Base-by-base conservation (phyloP, 1,139 yeast species). In the Candida labiduridarum region DNA sequence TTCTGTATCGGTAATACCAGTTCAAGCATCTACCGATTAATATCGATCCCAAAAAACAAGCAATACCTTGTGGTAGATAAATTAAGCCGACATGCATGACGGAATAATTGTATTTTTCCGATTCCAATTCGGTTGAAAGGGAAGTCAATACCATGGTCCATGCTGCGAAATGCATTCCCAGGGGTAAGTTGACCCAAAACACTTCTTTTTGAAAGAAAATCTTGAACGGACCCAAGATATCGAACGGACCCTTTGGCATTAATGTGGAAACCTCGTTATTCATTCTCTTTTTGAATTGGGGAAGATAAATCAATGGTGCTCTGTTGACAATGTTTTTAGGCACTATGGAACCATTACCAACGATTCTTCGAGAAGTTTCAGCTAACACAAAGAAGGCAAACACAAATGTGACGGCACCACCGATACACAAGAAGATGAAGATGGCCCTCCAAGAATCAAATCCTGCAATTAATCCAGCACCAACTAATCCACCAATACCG, bases 91-190 rank as follows among this genome's bases (percentile, higher is more conserved):
- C 74, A 50, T 72, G 67, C 58, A 72, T 58, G 1, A 71, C 69
- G 9, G 65, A 50, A 54, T 71, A 73, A 45, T 67, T 60, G 56
- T 71, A 74, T 3, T 62, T 64, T 3, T 57, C 51, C 1, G 58
- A 57, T 55, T 72, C 74, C 27, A 74, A 59, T 22, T 56, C 65
- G 0, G 71, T 62, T 1, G 72, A 65, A 31, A 74, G 53, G 3
- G 75, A 65, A 0, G 78, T 66, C 29, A 72, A 57, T 4, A 59
- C 61, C 65, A 70, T 66, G 3, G 74, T 70, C 78, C 78, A 74
- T 2, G 64, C 54, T 2, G 77, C 70, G 60, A 68, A 74, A 53
- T 65, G 69, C 12, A 73, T 40, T 0, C 76, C 78, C 15, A 63
- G 59, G 0, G 78, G 71, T 3, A 72, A 30, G 33, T 73, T 53